Percentiles rank a stretch among this genome's conserved stretches.
phyloP scores from a whole-genome alignment of 228 moss, liverwort and hornwort species.

The Sphagnum fallax region DNA sequence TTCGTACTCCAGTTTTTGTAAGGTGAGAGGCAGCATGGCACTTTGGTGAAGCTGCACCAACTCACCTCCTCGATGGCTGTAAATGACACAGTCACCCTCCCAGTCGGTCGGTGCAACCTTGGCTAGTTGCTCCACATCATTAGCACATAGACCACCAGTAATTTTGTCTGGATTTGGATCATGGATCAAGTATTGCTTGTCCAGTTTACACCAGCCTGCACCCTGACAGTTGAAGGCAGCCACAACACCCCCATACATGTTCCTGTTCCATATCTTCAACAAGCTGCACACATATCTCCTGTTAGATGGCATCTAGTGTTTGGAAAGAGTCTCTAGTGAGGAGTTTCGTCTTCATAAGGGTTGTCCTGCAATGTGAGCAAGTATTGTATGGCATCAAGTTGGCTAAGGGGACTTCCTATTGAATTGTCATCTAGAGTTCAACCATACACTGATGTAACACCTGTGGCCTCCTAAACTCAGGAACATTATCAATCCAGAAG shows the following conservation, averaged over 20 bases:
- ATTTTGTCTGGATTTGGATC: conserved; percentile 43
- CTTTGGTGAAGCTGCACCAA: conserved; percentile 42
- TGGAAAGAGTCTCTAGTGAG: background rate
- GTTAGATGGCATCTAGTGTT: background rate
- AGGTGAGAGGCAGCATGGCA: conserved; percentile 45
- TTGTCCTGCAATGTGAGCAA: no score
- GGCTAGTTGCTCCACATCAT: conserved; percentile 51
- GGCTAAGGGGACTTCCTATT: no score
- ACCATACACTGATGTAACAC: no score
- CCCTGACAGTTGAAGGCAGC: conserved; percentile 98
- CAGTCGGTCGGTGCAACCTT: conserved; percentile 53
- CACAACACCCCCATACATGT: conserved; percentile 76
- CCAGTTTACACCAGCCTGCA: conserved; percentile 89
- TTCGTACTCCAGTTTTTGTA: conserved; percentile 75
- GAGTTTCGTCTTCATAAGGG: background rate
- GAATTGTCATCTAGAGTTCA: no score
- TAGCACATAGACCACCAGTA: conserved; percentile 54
- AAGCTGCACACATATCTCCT: conserved; percentile 23
- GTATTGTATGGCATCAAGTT: no score
- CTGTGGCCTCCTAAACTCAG: no score
- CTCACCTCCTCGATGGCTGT: conserved; percentile 59
- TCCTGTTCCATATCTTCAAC: conserved; percentile 98
- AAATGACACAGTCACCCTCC: conserved; percentile 67
- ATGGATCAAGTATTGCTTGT: conserved; percentile 79
- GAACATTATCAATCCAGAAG: background rate